These are phyloP conservation scores for Aechmea fasciata DNA, from an alignment of 176 grass and related monocot species.

Conservation along the genomic window DNA sequence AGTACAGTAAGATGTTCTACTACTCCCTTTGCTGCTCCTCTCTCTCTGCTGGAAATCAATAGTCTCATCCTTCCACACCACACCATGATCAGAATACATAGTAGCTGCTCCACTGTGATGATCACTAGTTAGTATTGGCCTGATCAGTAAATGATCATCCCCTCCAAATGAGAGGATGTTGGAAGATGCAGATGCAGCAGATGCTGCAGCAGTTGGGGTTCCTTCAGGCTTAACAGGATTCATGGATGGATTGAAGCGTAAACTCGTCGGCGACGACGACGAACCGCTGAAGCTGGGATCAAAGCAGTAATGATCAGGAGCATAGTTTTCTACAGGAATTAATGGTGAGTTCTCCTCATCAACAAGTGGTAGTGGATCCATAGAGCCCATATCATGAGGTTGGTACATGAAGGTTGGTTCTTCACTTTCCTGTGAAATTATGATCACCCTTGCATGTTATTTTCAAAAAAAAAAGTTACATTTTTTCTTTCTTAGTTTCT, in stretches of 20 bases:
- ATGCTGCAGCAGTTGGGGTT: constrained; percentile 1
- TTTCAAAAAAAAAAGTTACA: neutral
- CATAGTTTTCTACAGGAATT: neutral
- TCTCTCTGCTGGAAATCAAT: constrained; percentile 23
- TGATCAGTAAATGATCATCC: neutral
- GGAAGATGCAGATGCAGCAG: constrained; percentile 11
- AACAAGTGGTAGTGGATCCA: neutral
- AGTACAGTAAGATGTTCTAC: constrained; percentile 16
- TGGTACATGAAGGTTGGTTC: constrained; percentile 2
- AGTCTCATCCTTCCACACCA: constrained; percentile 20
- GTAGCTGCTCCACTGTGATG: neutral
- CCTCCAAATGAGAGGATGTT: constrained; percentile 33
- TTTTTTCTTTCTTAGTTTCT: neutral
- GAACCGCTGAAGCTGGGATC: neutral
- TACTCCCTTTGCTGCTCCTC: constrained; percentile 23
- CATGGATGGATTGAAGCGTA: constrained; percentile 4
- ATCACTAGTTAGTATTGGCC: neutral
- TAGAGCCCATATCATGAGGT: neutral
- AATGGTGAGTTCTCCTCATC: neutral
- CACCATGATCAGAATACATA: neutral
- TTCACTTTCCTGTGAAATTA: neutral
- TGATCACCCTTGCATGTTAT: neutral
- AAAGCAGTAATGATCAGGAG: neutral
- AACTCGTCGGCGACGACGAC: constrained; percentile 3
- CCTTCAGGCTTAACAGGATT: neutral